Evolutionary conservation across 2,329 filamentous ascomycete species (phyloP), one percentile per base, ranked within the genome.

Genomic region (Trichoderma sp.): DNA sequence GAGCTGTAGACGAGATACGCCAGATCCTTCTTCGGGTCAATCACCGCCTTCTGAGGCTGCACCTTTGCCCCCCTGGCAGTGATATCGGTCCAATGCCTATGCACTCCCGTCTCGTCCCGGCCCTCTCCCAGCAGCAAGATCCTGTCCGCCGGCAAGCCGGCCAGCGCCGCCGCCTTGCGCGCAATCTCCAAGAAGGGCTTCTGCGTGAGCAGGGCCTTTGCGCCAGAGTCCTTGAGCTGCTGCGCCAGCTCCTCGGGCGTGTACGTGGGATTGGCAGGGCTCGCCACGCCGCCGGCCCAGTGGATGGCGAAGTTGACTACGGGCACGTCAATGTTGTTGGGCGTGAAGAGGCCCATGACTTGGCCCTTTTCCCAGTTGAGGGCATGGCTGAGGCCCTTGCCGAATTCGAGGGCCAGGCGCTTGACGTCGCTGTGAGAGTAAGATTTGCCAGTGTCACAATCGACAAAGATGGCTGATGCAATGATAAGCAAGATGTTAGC

Each of bases 211-310:
- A 97, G 79, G 0, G 86, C 92, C 75, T 89, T 92, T 37, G 93
- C 92, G 0, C 87, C 86, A 0, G 90, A 90, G 78, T 96, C 92
- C 74, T 88, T 88, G 70, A 98, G 85, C 81, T 97, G 94, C 75
- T 92, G 94, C 5, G 91, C 89, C 39, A 97, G 85, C 80, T 98
- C 95, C 11, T 93, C 88, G 14, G 87, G 87, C 0, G 92, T 97
- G 80, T 97, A 97, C 4, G 89, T 89, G 24, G 94, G 94, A 76
- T 97, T 97, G 3, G 93, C 94, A 0, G 94, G 93, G n/a, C 90
- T 93, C 13, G 93, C 81, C 63, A 93, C 83, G 34, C 92, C 94
- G 56, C 94, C 94, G 0, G 93, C 91, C 91, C 93, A 97, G 72
- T 91, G 88, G 11, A 88, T 85, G 32, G 94, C 94, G 83, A 92